Conservation (phyloP, 225 moss, liverwort and hornwort species). For the Physcomitrellopsis africana region DNA sequence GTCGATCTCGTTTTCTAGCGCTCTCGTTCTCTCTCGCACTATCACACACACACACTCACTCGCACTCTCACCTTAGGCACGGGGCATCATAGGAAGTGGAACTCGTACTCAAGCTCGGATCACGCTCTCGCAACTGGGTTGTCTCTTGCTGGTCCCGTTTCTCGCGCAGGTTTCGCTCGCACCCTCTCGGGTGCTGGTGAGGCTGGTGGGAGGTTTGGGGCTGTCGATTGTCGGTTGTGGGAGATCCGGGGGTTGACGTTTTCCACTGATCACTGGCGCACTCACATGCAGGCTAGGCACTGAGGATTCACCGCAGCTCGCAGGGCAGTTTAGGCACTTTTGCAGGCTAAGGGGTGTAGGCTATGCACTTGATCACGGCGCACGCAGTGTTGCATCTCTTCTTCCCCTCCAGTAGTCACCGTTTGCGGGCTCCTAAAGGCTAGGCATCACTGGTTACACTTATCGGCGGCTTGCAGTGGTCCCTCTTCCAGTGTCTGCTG, state of each 20-base stretch:
- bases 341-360: conserved; percentile 16
- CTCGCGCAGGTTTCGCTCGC: no score
- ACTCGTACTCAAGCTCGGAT: conserved; percentile 27
- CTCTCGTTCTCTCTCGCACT: conserved; percentile 28
- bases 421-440: background rate
- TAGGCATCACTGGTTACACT: no score
- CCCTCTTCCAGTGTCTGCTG: background rate
- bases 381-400: conserved; percentile 59
- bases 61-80: conserved; percentile 40
- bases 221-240: conserved; percentile 39
- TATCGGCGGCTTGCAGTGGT: background rate
- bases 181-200: background rate
- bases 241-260: conserved; percentile 49
- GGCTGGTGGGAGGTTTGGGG: conserved; percentile 30
- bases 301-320: conserved; percentile 33
- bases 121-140: conserved; percentile 43
- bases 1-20: conserved; percentile 32
- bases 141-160: conserved; percentile 13
- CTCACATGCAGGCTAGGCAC: conserved; percentile 56
- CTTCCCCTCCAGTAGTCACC: conserved; percentile 52
- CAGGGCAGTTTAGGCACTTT: conserved; percentile 32
- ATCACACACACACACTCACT: background rate
- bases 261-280: conserved; percentile 44
- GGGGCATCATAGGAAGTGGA: conserved; percentile 42
- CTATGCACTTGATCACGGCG: conserved; percentile 43